Evolutionary conservation across 208 protist genomes (phyloP), one percentile per base, ranked within the genome.

Genomic region (Tritrichomonas musculus): DNA sequence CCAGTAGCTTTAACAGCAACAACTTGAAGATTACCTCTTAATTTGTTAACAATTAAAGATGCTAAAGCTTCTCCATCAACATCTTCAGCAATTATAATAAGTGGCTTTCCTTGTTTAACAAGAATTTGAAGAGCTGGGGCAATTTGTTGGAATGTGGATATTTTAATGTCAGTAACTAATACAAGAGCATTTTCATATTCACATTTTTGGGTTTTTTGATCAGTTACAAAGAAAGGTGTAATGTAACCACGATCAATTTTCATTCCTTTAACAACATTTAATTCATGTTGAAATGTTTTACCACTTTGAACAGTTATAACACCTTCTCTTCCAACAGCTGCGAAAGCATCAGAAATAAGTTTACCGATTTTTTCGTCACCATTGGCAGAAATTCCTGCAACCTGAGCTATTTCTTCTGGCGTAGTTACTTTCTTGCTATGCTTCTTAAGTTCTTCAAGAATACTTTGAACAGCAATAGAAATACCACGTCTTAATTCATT

Each of bases 311-410:
- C 98, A 77, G 98, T 99, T 97, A 99, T 99, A 92, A 99, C 98
- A 92, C 98, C 98, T 94, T 99, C 97, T 95, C 98, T 98, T 94
- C 98, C 98, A 57, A 99, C 98, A 95, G 97, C 98, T 95, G 99
- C 97, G 98, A 99, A 99, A 47, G 98, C 99, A 77, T 97, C 93
- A 53, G 98, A 97, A 92, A 99, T 99, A 94, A 99, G 96, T 93
- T 97, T 94, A 93, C 99, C 99, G 94, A 99, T 98, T 93, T 97
- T 97, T n/a, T 94, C 94, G 95, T 99, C 99, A 77, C 98, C 98
- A 96, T 99, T 99, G 92, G 99, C 98, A 55, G 98, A 99, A 95
- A 99, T 99, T 92, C 98, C 99, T 72, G 98, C 99, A 64, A 99
- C 98, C 94, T 97, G 97, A 64, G 95, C 95, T 92, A 99, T 98